Base-by-base conservation (phyloP, 805 yeast genomes). In the Pichia kluyveri region DNA sequence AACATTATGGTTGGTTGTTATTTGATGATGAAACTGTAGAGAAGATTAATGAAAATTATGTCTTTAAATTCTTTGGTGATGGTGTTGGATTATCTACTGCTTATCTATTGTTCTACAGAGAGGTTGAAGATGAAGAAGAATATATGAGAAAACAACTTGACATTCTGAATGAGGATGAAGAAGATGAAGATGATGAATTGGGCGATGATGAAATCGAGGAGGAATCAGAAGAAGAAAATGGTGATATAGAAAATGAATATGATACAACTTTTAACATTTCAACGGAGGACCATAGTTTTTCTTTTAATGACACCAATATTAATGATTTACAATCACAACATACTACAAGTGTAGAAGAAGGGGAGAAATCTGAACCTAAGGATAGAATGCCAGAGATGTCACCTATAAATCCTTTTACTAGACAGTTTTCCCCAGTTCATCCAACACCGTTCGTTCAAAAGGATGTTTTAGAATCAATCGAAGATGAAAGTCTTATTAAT, bases 1-100 rank as follows among this genome's bases (percentile, higher is more conserved):
- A 77, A 46, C 72, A 76, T 23, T 77, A 79, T 39, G 90, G 96
- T 0, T 93, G 99, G 99, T 68, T 93, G 31, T 67, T 93, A 49
- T 93, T 86, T 67, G 99, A 93, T 62, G 99, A 93, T 63, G 98
- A 93, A 63, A 82, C 93, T 6, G 96, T 91, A 2, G 97, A 91
- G 61, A 69, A 83, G 15, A 89, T 93, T 10, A 88, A 83, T 54
- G 96, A 88, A 52, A 70, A 77, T 39, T 88, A 83, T 55, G 96
- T 93, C 4, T 73, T 81, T 63, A 77, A 84, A 56, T 93, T 90
- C 59, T 83, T 87, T 58, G 98, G 98, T 28, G 91, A 87, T 61
- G 80, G 84, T 4, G 83, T 86, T 3, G 93, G 95, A 8, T 73
- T 87, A 58, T 89, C 96, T 0, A 83, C 96, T 28, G 98, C 98